Base-by-base conservation (phyloP, 352 stramenopile species). In the Globisporangium takayamanum region DNA sequence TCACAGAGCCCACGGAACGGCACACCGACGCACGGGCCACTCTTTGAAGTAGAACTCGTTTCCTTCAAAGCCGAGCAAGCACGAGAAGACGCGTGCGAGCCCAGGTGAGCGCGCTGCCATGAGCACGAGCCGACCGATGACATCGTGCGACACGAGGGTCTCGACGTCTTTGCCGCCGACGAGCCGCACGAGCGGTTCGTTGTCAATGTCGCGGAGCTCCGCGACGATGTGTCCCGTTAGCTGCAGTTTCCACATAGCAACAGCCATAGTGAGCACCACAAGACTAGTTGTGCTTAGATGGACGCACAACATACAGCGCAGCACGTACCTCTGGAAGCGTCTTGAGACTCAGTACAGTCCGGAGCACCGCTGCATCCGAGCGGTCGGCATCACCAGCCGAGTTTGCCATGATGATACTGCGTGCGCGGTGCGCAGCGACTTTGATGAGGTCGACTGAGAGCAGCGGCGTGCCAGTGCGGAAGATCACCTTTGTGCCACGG, bases 11-110 rank as follows among this genome's bases (percentile, higher is more conserved):
- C 72, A 26, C 69, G 53, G 64, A 95, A 97, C 6, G 67, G 64
- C 20, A 87, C 63, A 14, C 83, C 86, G 18, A 72, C 62, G 42
- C 89, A 92, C 48, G 0, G 88, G 84, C 83, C 85, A 96, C 26
- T 77, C 76, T 56, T 92, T 88, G 53, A 94, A 84, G 69, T 97
- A 97, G 46, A 96, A 96, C 49, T 97, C 88, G 55, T 86, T 88
- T 36, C 87, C 86, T 50, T 94, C 84, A 56, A 97, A 95, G 1
- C 86, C 88, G 7, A 97, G 74, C n/a, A 91, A 54, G 33, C 67
- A 67, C 2, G 78, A 74, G 55, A 84, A 91, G 2, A 91, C 75
- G 44, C 74, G 66, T 2, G 88, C 84, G 18, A 97, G 72, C 26
- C 86, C 87, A 41, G 86, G 83, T 50, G 83, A 91, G 18, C 87